A percentile compares a stretch with the other conserved stretches of the same genome.
Conservation (phyloP, 169 alveolate species). For the Cryptosporidium viatorum region DNA sequence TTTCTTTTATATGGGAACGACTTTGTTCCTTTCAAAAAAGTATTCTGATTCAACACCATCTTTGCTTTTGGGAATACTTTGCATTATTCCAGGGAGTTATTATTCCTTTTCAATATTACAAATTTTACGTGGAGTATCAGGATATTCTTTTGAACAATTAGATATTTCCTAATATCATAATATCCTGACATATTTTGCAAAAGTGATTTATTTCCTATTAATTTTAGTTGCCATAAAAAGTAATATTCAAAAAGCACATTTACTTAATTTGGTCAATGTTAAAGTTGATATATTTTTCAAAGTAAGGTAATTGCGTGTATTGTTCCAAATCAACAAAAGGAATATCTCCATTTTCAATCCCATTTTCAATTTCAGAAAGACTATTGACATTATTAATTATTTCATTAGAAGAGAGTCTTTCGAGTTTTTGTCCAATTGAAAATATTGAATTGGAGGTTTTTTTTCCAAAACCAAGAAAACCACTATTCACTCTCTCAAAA, state of each 20-base stretch:
- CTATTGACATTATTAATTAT: neutral
- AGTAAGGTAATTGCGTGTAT: neutral
- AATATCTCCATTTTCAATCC: conserved; percentile 19
- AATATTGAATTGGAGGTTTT: conserved; percentile 9
- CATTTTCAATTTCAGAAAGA: conserved; percentile 6
- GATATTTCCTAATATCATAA: conserved; percentile 6
- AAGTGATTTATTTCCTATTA: neutral
- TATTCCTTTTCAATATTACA: conserved; percentile 79
- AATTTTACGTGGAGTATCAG: conserved; percentile 79
- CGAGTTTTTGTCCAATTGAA: conserved; percentile 23
- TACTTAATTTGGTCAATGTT: conserved; percentile 29
- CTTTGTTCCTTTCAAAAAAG: conserved; percentile 12
- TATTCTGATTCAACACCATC: conserved; percentile 69
- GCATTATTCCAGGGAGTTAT: conserved; percentile 82
- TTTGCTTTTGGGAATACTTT: conserved; percentile 78
- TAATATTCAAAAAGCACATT: neutral
- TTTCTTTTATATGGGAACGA: conserved; percentile 70
- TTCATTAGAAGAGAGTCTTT: conserved; percentile 45
- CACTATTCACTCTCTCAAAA: conserved; percentile 31
- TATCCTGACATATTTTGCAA: neutral
- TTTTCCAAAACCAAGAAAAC: neutral
- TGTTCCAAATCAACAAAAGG: conserved; percentile 37
- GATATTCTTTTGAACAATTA: conserved; percentile 73
- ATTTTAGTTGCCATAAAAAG: neutral
- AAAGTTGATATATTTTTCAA: conserved; percentile 21